These are phyloP conservation scores for Puccinia horiana DNA, from an alignment of 1,284 basidiomycete species.

Conservation along the genomic window DNA sequence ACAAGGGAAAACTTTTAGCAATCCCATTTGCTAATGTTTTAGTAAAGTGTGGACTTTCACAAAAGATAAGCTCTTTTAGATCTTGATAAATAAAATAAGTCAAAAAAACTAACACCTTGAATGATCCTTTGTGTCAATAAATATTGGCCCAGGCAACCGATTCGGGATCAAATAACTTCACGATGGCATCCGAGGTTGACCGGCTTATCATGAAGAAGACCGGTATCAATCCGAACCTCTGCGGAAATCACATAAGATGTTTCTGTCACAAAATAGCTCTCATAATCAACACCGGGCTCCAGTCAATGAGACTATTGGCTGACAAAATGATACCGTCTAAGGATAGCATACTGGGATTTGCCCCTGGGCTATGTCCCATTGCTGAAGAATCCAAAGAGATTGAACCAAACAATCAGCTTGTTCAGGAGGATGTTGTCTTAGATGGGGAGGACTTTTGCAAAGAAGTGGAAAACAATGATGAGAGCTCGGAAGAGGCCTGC, in stretches of 20 bases:
- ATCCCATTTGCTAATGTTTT: background rate
- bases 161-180: constrained; percentile 15
- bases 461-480: background rate
- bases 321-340: background rate
- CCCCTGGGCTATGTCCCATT: background rate
- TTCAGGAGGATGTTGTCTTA: background rate
- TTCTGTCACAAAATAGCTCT: constrained; percentile 20
- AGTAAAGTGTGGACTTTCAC: too few relatives aligned
- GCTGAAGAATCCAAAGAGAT: constrained; percentile 1
- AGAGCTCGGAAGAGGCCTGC: background rate
- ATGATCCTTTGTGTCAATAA: background rate
- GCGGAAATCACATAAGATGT: constrained; percentile 2
- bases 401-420: background rate
- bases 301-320: background rate
- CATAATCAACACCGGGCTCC: constrained; percentile 1
- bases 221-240: background rate
- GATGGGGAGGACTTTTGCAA: background rate
- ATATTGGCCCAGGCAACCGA: constrained; percentile 16
- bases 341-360: background rate
- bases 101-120: background rate
- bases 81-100: background rate
- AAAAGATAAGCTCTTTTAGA: background rate
- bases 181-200: background rate
- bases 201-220: background rate
- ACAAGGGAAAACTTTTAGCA: background rate